A percentile compares a stretch with the other conserved stretches of the same genome.
Conservation (phyloP, 495 filamentous ascomycete species). For the Delitschia confertaspora region DNA sequence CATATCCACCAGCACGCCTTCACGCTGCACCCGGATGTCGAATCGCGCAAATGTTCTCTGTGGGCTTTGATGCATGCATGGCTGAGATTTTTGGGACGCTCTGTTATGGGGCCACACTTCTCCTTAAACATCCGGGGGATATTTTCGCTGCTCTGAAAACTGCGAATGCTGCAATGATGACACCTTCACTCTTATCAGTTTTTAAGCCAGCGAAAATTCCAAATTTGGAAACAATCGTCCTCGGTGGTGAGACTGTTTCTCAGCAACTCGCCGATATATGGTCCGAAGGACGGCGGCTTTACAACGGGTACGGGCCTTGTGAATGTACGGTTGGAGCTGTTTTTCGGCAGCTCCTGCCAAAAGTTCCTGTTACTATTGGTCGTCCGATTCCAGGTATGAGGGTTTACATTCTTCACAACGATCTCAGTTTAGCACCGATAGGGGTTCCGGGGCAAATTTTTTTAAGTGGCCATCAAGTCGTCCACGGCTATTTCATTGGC, state of each 20-base stretch:
- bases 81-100: conserved; percentile 38
- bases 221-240: conserved; percentile 27
- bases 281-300: conserved; percentile 22
- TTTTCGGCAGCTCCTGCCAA: conserved; percentile 14
- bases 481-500: conserved; percentile 32
- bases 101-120: conserved; percentile 29
- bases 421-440: conserved; percentile 14
- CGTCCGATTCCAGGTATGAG: conserved; percentile 27
- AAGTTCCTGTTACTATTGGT: conserved; percentile 32
- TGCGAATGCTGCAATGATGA: conserved; percentile 29
- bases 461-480: conserved; percentile 34
- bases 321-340: conserved; percentile 33
- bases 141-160: conserved; percentile 25
- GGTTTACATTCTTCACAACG: conserved; percentile 32
- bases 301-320: conserved; percentile 38
- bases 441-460: conserved; percentile 35
- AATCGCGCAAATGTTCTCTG: conserved; percentile 37
- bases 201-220: conserved; percentile 26
- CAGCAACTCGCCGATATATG: conserved; percentile 30
- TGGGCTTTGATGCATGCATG: conserved; percentile 41
- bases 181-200: conserved; percentile 28
- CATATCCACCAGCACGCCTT: conserved; percentile 19
- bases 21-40: conserved; percentile 14
- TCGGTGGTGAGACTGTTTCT: conserved; percentile 32
- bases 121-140: conserved; percentile 24